Conservation (phyloP, 306 rosid genomes). For the Cucurbita ficifolia region DNA sequence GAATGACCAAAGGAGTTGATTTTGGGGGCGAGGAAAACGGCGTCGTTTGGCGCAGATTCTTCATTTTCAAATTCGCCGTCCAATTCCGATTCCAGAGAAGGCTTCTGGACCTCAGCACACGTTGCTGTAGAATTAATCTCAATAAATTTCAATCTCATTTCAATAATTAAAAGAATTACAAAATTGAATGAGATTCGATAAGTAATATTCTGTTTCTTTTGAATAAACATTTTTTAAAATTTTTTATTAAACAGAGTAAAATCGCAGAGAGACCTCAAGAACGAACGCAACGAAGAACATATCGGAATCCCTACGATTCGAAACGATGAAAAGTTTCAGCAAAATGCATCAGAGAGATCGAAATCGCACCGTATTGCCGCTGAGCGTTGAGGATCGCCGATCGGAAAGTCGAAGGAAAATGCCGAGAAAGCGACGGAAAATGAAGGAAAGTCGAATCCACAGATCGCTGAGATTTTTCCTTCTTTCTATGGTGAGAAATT, state of each 20-base stretch:
- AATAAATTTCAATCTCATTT: no score
- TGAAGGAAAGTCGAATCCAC: neutral
- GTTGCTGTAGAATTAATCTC: constrained; percentile 6
- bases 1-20: constrained; percentile 66
- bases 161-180: no score
- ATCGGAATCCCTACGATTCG: neutral
- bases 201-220: no score
- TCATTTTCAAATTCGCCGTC: constrained; percentile 35
- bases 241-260: no score
- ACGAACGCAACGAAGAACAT: no score
- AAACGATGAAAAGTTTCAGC: neutral
- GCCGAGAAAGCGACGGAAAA: neutral
- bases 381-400: neutral
- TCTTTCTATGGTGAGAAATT: neutral
- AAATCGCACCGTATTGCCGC: neutral
- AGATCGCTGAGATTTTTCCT: no score
- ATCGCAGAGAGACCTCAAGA: neutral
- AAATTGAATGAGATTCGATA: no score
- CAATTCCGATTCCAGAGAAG: constrained; percentile 18
- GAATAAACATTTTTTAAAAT: no score
- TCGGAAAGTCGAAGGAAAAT: neutral
- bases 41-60: constrained; percentile 2
- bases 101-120: constrained; percentile 12
- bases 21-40: constrained; percentile 29
- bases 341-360: neutral